Percentiles rank a stretch among this genome's conserved stretches.
These are phyloP conservation scores for Euphorbia schlechtendalii DNA, from an alignment of 441 rosid species.

Conservation along the genomic window DNA sequence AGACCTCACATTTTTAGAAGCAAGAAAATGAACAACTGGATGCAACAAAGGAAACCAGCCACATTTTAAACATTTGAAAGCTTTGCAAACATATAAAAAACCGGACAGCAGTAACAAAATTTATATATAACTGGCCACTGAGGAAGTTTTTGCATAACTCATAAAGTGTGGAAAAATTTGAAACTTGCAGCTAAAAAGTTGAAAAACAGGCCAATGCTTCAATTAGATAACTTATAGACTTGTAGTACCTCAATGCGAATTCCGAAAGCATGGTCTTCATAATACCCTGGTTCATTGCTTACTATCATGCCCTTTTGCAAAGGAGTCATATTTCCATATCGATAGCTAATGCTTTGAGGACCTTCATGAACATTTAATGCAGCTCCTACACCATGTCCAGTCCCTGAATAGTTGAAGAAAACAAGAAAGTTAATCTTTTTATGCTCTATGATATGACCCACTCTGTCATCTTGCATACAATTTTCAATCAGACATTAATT, in stretches of 20 bases:
- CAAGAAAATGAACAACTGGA: neutral
- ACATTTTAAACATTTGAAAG: neutral
- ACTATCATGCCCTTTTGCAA: conserved; percentile 89
- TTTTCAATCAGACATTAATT: neutral
- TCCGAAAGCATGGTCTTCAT: conserved; percentile 97
- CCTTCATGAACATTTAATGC: conserved; percentile 98
- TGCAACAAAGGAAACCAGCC: neutral
- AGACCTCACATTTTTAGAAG: neutral
- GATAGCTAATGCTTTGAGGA: conserved; percentile 92
- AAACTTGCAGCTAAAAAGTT: too few relatives aligned
- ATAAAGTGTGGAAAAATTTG: too few relatives aligned
- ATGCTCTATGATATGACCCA: neutral
- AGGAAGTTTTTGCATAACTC: too few relatives aligned
- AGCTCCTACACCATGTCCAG: conserved; percentile 98
- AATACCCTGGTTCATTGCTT: conserved; percentile 97
- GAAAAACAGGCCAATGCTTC: too few relatives aligned
- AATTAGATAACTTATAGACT: too few relatives aligned
- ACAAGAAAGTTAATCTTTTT: conserved; percentile 11
- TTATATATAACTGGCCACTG: neutral
- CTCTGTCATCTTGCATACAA: neutral
- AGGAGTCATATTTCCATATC: conserved; percentile 80
- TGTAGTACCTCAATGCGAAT: conserved; percentile 82
- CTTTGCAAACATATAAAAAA: neutral
- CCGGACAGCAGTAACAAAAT: neutral
- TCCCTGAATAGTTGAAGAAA: conserved; percentile 44